phyloP scores from a whole-genome alignment of 2,329 filamentous ascomycete genomes.

The Zarea fungicola region DNA sequence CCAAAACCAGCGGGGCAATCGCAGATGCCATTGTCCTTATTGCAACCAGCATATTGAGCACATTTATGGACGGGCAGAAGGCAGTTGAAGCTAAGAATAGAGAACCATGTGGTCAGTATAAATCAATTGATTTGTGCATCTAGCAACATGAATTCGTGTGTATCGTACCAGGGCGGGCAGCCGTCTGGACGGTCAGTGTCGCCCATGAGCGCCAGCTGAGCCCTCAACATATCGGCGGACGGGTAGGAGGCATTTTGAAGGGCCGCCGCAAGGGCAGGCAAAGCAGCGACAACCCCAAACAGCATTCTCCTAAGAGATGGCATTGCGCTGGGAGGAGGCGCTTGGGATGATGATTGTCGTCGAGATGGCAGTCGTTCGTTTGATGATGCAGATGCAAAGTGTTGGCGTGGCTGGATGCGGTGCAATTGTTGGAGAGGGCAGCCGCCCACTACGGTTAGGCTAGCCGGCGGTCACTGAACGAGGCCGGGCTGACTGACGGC shows the following conservation, averaged over 20 bases:
- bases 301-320: conserved; percentile 35
- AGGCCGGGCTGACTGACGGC: no score
- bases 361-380: not conserved
- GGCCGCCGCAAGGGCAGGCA: conserved; percentile 36
- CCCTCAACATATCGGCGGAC: conserved; percentile 54
- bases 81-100: conserved; percentile 84
- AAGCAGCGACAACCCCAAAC: conserved; percentile 33
- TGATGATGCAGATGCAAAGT: no score
- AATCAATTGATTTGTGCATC: conserved; percentile 23
- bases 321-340: conserved; percentile 28
- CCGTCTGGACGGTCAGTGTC: conserved; percentile 61
- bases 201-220: conserved; percentile 63
- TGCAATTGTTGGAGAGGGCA: no score
- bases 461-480: no score
- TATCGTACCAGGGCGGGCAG: conserved; percentile 70
- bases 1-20: conserved; percentile 88
- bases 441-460: no score
- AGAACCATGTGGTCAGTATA: not conserved
- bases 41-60: conserved; percentile 84
- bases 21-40: conserved; percentile 87
- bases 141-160: not conserved
- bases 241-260: conserved; percentile 53
- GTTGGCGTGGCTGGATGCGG: no score
- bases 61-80: conserved; percentile 88
- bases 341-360: conserved; percentile 18